Conservation (phyloP, 176 grass and related monocot species). For the Oryza officinalis region DNA sequence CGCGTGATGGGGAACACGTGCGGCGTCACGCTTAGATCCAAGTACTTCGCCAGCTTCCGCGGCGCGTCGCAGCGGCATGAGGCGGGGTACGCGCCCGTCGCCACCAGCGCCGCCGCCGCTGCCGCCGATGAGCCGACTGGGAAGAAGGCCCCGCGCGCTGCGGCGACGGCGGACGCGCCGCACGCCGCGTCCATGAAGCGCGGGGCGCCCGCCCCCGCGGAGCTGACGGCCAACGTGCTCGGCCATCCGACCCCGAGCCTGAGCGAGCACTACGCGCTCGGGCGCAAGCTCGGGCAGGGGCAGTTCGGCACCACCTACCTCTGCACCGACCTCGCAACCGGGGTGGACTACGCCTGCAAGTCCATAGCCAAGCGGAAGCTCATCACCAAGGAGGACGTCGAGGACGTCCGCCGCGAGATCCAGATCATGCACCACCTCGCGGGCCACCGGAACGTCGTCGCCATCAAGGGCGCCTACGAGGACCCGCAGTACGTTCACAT, state of each 20-base stretch:
- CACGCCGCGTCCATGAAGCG: slow-evolving; percentile 47
- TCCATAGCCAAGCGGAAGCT: slow-evolving; percentile 94
- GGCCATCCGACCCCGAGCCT: slow-evolving; percentile 76
- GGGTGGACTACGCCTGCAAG: slow-evolving; percentile 79
- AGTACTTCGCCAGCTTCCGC: slow-evolving; percentile 65
- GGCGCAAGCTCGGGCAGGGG: slow-evolving; percentile 87
- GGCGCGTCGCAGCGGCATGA: slow-evolving; percentile 48
- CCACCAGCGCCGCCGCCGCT: neutral
- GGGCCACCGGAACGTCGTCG: slow-evolving; percentile 82
- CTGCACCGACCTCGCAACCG: slow-evolving; percentile 79
- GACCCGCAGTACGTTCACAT: slow-evolving; percentile 81
- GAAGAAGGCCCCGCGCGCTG: slow-evolving; percentile 34
- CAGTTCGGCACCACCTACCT: slow-evolving; percentile 96
- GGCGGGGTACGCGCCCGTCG: slow-evolving; percentile 43
- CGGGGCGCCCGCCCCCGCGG: slow-evolving; percentile 46
- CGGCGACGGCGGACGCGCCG: slow-evolving; percentile 14
- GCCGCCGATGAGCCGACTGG: neutral
- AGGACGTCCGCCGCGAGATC: slow-evolving; percentile 99
- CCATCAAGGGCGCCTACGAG: slow-evolving; percentile 93
- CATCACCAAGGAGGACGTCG: slow-evolving; percentile 83
- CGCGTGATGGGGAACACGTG: slow-evolving; percentile 61
- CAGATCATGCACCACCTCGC: slow-evolving; percentile 99
- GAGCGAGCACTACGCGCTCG: slow-evolving; percentile 74
- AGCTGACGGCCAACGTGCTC: slow-evolving; percentile 67
- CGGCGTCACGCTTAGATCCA: slow-evolving; percentile 62